Evolutionary conservation across 139 green algal species (phyloP), one percentile per base, ranked within the genome.

Genomic region (Tetraselmis striata): DNA sequence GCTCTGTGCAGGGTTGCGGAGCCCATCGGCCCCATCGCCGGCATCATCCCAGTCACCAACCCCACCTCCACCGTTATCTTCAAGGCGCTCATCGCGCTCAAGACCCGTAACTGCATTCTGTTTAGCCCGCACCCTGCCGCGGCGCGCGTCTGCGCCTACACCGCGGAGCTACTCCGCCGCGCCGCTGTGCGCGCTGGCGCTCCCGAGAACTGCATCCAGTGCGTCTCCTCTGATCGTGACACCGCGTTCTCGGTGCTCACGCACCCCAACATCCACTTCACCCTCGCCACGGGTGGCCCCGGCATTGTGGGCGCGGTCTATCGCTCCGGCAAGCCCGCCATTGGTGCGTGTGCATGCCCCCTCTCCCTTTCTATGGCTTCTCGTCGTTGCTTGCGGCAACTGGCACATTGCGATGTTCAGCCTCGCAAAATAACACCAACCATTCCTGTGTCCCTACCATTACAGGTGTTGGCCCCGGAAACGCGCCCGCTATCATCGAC

Each of bases 31-130:
- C 88, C 92, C 1, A 80, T 93, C 2, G 28, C 86, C 80, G 87
- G 90, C 32, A 91, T 94, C 59, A 90, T 94, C 59, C 90, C 90
- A 28, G 93, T 90, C 78, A 94, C 90, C 80, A 94, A 94, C 45
- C 45, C 45, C 45, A 67, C 45, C 45, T 67, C 45, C 18, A 67
- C 45, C 45, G 45, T 67, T 25, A 94, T 94, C 78, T 94, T 94
- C 87, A 94, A 94, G 84, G 77, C 84, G 1, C 81, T 94, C 75
- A 85, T 94, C 30, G 75, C 83, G 28, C 84, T 94, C 5, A 94
- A 94, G 87, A 94, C 91, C 5, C 90, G 91, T 79, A 94, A 94
- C 80, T 88, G 86, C 30, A 85, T 94, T 58, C 82, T 94, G 45
- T 78, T 94, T 18, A 91, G 83, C 83, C 91, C 91, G 1, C 91